Evolutionary conservation across 2,329 filamentous ascomycete genomes (phyloP).

Genomic region (Myriosclerotinia scirpicola): DNA sequence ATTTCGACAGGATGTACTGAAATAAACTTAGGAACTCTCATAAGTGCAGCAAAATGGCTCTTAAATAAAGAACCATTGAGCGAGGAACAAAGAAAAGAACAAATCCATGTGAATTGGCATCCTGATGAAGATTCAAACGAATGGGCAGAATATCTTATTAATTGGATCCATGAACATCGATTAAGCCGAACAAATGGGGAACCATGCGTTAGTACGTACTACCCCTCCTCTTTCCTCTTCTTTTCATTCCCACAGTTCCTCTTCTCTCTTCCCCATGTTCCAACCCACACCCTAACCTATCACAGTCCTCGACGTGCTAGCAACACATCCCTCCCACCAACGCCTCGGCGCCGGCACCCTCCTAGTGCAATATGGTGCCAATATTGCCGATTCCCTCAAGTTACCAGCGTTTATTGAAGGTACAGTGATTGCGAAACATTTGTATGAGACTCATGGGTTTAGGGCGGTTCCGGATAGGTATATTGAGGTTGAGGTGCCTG

Average conservation of each 20-base stretch:
- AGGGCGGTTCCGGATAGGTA: constrained; percentile 20
- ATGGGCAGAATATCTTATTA: constrained; percentile 27
- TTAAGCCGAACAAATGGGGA: constrained; percentile 24
- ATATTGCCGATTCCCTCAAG: constrained; percentile 34
- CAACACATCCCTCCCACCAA: constrained; percentile 42
- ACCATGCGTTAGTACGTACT: constrained; percentile 27
- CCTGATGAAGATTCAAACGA: constrained; percentile 27
- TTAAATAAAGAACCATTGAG: constrained; percentile 10
- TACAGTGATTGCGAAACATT: constrained; percentile 23
- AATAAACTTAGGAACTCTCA: background rate
- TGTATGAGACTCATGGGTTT: constrained; percentile 33
- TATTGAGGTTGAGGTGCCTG: constrained; percentile 26
- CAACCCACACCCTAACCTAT: background rate
- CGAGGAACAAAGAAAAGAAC: constrained; percentile 27
- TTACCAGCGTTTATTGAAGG: constrained; percentile 26
- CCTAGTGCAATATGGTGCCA: constrained; percentile 43
- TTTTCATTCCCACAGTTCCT: no score
- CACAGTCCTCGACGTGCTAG: constrained; percentile 41
- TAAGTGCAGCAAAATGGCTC: constrained; percentile 21
- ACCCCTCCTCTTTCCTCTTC: background rate
- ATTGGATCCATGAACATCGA: constrained; percentile 26
- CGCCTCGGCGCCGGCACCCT: constrained; percentile 42
- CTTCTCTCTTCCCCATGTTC: background rate
- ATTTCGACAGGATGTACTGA: background rate
- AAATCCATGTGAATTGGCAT: constrained; percentile 29